Base-by-base conservation (phyloP, 1,284 basidiomycete genomes). In the Hortiboletus rubellus region DNA sequence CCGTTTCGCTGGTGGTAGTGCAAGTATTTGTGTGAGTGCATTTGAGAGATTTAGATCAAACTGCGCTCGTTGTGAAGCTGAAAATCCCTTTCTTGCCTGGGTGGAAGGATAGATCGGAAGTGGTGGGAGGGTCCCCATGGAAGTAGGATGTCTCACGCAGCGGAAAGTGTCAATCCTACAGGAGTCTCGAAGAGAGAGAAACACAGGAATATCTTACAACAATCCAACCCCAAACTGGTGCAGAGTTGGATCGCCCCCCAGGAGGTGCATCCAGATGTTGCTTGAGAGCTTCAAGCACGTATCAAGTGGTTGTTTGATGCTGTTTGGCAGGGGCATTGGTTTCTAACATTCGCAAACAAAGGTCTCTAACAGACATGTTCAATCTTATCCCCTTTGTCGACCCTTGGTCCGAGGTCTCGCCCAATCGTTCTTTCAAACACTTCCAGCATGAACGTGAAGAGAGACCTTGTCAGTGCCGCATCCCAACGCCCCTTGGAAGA, bases 401-500 rank as follows among this genome's bases (percentile, higher is more conserved):
- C 75, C 44, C 77, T 79, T 3, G 86, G 85, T 0, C 94, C 94
- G 6, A 97, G 75, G 63, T 96, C 93, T 54, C 92, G 78, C 1
- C 82, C 92, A 8, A 94, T 84, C 0, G 89, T 92, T 59, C 94
- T 82, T 60, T 91, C 92, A 67, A 96, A 96, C n/a, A 94, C 84
- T 70, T 97, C 94, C 80, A 96, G 81, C 91, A 96, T 90, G 73
- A 91, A 90, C 5, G 78, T 78, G 71, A 96, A 95, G 53, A 94
- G 70, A 12, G 87, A 88, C 45, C 86, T 80, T 0, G 92, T 91
- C 49, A 96, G 77, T 0, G 94, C 94, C 10, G 93, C 92, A 69
- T 97, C 94, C 92, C 93, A 97, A 52, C 94, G 83, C 2, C 92
- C 94, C 72, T 96, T 96, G 38, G 90, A 93, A 4, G 83, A 82